phyloP scores from a whole-genome alignment of 768 basidiomycete species.

The Mycena filopes region DNA sequence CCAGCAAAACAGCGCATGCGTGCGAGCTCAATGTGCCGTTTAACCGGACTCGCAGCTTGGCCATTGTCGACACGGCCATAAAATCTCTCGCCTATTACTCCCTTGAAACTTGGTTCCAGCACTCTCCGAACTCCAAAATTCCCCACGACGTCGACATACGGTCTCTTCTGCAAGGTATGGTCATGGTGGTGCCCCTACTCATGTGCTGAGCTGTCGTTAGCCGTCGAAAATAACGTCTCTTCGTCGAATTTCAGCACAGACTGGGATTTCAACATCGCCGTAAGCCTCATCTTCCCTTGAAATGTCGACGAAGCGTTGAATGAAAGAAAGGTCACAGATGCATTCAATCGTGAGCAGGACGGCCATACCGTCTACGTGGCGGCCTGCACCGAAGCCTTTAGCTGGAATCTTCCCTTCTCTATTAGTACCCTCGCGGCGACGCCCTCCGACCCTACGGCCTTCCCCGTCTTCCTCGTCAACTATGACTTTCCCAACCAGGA shows the following conservation, averaged over 20 bases:
- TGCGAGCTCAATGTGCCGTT: constrained; percentile 32
- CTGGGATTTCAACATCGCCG: constrained; percentile 34
- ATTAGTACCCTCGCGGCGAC: constrained; percentile 27
- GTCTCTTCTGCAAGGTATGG: constrained; percentile 21
- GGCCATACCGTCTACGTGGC: constrained; percentile 31
- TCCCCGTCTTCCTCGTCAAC: constrained; percentile 27
- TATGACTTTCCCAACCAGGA: constrained; percentile 31
- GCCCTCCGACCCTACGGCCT: constrained; percentile 21
- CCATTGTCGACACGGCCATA: constrained; percentile 24
- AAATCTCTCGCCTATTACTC: constrained; percentile 33
- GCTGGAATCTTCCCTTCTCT: constrained; percentile 35
- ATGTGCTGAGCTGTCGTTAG: not conserved
- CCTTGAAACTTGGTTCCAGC: constrained; percentile 30
- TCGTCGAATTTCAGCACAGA: constrained; percentile 16
- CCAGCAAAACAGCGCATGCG: constrained; percentile 27
- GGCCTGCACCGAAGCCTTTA: constrained; percentile 28
- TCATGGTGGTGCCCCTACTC: not conserved
- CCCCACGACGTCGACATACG: constrained; percentile 40
- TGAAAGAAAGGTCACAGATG: constrained; percentile 29
- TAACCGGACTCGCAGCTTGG: constrained; percentile 19
- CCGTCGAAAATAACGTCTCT: constrained; percentile 10
- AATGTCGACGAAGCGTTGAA: not conserved
- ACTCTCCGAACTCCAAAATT: constrained; percentile 29
- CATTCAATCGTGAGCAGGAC: constrained; percentile 31
- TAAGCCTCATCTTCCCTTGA: not conserved